Conservation (phyloP, 176 grass and related monocot species). For the Tillandsia fasciculata region DNA sequence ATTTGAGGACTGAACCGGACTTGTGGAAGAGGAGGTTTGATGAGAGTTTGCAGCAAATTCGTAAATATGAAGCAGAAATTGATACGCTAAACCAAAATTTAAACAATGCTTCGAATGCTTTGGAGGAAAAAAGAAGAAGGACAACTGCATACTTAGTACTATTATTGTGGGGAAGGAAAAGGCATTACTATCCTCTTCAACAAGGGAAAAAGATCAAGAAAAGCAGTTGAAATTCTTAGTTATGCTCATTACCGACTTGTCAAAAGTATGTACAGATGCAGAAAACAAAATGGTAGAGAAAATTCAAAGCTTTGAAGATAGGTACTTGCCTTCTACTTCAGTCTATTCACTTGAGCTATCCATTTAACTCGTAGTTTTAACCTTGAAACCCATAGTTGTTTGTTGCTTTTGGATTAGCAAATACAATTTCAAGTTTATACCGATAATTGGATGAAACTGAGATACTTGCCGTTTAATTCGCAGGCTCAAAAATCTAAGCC, state of each 20-base stretch:
- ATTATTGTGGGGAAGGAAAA: slow-evolving; percentile 19
- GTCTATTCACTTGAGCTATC: background rate
- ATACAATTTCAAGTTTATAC: background rate
- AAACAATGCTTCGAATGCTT: slow-evolving; percentile 30
- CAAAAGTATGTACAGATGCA: slow-evolving; percentile 52
- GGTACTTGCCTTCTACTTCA: slow-evolving; percentile 23
- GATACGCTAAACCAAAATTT: slow-evolving; percentile 34
- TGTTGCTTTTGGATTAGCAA: background rate
- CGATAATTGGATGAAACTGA: slow-evolving; percentile 18
- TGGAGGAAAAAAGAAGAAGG: slow-evolving; percentile 45
- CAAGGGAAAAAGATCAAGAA: slow-evolving; percentile 44
- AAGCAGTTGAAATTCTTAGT: slow-evolving; percentile 48
- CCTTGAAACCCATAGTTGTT: background rate
- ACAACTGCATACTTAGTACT: slow-evolving; percentile 24
- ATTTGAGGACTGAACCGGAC: slow-evolving; percentile 46
- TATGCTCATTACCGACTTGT: slow-evolving; percentile 52
- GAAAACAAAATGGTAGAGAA: slow-evolving; percentile 44
- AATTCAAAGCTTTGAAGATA: slow-evolving; percentile 41
- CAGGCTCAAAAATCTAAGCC: slow-evolving; percentile 45
- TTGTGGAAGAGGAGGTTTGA: slow-evolving; percentile 32
- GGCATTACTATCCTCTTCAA: slow-evolving; percentile 8
- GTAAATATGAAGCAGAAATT: slow-evolving; percentile 34
- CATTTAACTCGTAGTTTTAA: background rate
- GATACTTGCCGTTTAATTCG: slow-evolving; percentile 25
- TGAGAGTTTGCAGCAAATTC: slow-evolving; percentile 24